phyloP scores from a whole-genome alignment of 306 rosid genomes.

The Cucurbita ficifolia region DNA sequence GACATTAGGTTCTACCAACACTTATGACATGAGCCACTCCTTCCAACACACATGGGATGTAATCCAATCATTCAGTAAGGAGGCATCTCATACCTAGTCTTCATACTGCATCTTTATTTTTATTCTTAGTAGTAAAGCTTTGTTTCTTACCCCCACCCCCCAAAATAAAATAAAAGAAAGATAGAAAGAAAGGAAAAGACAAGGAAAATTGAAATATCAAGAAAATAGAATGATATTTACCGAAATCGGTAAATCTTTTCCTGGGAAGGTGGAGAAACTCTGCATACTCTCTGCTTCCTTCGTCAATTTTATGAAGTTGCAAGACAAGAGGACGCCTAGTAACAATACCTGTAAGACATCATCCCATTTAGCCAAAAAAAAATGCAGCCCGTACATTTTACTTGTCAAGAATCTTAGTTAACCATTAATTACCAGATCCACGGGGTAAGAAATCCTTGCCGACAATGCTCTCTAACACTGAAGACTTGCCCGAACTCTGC shows the following conservation, averaged over 20 bases:
- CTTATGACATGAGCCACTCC: too few relatives aligned
- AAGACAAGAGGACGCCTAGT: constrained; percentile 84
- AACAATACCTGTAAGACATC: constrained; percentile 59
- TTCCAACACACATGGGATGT: too few relatives aligned
- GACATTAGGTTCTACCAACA: too few relatives aligned
- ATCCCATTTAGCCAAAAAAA: neutral
- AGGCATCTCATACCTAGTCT: neutral
- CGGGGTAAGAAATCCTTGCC: constrained; percentile 98
- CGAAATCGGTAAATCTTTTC: constrained; percentile 63
- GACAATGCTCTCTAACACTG: constrained; percentile 78
- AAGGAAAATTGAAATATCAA: neutral
- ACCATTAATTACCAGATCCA: constrained; percentile 57
- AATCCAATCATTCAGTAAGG: too few relatives aligned
- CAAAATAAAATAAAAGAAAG: neutral
- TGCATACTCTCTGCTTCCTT: constrained; percentile 82
- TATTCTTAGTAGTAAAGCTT: neutral
- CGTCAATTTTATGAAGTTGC: constrained; percentile 70
- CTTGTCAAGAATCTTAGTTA: neutral
- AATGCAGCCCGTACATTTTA: neutral
- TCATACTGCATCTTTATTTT: neutral
- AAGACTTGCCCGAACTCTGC: constrained; percentile 93
- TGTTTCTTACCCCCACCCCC: neutral
- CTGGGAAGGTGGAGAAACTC: constrained; percentile 81
- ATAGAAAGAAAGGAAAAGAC: neutral
- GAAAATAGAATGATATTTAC: constrained; percentile 19